Conservation (phyloP, 75 land plant species). For the Picea glauca region DNA sequence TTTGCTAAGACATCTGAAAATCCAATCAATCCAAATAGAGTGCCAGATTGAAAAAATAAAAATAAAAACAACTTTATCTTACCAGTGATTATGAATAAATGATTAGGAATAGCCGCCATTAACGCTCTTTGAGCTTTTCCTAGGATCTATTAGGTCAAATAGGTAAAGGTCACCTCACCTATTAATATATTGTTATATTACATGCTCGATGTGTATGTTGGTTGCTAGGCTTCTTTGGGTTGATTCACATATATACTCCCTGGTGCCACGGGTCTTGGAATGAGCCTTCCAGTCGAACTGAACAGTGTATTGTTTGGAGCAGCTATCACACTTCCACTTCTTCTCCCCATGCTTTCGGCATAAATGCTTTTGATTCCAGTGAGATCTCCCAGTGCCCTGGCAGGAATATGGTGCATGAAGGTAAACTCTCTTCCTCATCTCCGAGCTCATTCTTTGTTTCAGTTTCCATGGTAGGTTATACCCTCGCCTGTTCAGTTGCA, state of each 20-base stretch:
- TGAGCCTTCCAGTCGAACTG: slow-evolving; percentile 63
- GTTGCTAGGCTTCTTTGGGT: too few relatives aligned
- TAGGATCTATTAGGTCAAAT: too few relatives aligned
- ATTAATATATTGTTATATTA: too few relatives aligned
- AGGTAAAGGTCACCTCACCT: too few relatives aligned
- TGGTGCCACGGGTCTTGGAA: slow-evolving; percentile 48
- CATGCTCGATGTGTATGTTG: too few relatives aligned
- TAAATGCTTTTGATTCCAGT: slow-evolving; percentile 67
- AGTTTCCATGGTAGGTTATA: slow-evolving; percentile 64
- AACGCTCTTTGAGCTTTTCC: too few relatives aligned
- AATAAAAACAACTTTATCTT: too few relatives aligned
- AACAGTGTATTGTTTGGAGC: slow-evolving; percentile 45
- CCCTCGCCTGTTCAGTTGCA: slow-evolving; percentile 50
- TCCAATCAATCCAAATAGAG: too few relatives aligned
- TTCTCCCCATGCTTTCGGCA: slow-evolving; percentile 60
- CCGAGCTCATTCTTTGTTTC: slow-evolving; percentile 39
- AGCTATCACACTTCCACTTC: slow-evolving; percentile 56
- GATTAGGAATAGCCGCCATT: too few relatives aligned
- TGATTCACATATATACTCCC: slow-evolving; percentile 42
- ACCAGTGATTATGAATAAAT: too few relatives aligned
- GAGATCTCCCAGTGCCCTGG: slow-evolving; percentile 59
- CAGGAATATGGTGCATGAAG: slow-evolving; percentile 57
- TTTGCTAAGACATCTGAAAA: too few relatives aligned
- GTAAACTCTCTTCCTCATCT: slow-evolving; percentile 42
- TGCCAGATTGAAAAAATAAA: too few relatives aligned